Evolutionary conservation across 495 filamentous ascomycete genomes (phyloP).

Genomic region (Delitschia confertaspora): DNA sequence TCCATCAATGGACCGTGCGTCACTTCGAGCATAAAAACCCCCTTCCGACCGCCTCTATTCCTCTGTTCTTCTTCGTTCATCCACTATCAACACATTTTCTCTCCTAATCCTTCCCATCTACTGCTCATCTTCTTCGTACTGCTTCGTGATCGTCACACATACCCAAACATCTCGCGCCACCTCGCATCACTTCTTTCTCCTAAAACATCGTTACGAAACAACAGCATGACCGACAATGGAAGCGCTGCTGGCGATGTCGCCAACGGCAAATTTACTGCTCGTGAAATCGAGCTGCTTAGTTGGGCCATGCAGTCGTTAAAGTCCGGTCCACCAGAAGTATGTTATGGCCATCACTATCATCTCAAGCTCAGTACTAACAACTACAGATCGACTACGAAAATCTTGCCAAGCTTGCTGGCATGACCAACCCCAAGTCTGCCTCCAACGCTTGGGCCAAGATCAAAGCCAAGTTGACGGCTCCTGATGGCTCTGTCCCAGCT

Average conservation of each 20-base stretch:
- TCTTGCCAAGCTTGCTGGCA: constrained; percentile 25
- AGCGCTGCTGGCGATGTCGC: background rate
- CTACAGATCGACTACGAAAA: constrained; percentile 31
- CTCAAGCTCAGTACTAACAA: background rate
- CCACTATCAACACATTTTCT: background rate
- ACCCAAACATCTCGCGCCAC: no score
- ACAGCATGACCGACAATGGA: constrained; percentile 12
- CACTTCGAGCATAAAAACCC: no score
- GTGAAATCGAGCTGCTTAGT: constrained; percentile 20
- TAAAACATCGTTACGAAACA: constrained; percentile 2
- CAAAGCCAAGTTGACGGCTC: constrained; percentile 32
- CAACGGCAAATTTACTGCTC: constrained; percentile 17
- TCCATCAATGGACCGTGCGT: no score
- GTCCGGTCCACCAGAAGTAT: constrained; percentile 24
- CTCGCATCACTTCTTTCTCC: no score
- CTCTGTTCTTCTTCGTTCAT: background rate
- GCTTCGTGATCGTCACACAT: no score
- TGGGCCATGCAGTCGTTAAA: constrained; percentile 23
- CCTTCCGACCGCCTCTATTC: background rate
- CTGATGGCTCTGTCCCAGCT: background rate
- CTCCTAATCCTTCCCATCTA: no score
- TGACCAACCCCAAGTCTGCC: constrained; percentile 40
- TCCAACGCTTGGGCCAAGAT: constrained; percentile 46
- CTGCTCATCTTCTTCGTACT: no score
- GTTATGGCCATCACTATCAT: constrained; percentile 3